These are phyloP conservation scores for Ceratocystis cubensis DNA, from an alignment of 2,329 filamentous ascomycete genomes.

Conservation along the genomic window DNA sequence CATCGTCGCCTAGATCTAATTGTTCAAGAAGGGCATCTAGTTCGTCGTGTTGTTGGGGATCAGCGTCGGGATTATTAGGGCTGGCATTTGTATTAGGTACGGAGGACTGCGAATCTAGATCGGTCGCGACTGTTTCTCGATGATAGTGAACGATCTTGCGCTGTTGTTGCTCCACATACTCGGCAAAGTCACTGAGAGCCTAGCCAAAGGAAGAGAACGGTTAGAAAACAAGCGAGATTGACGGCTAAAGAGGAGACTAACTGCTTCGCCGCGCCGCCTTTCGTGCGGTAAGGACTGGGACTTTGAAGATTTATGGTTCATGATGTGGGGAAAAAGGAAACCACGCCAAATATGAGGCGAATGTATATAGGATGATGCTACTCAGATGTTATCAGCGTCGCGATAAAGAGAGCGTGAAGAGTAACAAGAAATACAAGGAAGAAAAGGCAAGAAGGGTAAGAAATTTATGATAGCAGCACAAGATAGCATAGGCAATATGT, in stretches of 20 bases:
- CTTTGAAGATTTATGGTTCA: conserved; percentile 39
- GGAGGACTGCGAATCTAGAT: conserved; percentile 39
- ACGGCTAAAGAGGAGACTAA: conserved; percentile 32
- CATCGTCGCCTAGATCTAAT: conserved; percentile 63
- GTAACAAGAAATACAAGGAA: too few species aligned
- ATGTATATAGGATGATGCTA: not conserved
- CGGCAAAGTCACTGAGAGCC: conserved; percentile 90
- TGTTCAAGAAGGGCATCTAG: conserved; percentile 77
- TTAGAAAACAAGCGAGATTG: too few species aligned
- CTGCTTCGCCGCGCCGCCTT: conserved; percentile 74
- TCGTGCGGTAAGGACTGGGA: conserved; percentile 52
- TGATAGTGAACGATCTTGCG: conserved; percentile 28
- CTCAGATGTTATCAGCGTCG: not conserved
- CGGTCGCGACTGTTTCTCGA: not conserved
- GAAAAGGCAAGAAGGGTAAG: not conserved
- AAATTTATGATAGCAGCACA: not conserved
- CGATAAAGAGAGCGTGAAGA: not conserved
- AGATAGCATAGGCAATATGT: not conserved
- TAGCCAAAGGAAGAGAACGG: conserved; percentile 23
- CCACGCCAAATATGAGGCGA: too few species aligned
- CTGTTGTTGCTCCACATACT: conserved; percentile 94
- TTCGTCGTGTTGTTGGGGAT: conserved; percentile 59
- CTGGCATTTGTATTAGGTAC: conserved; percentile 22
- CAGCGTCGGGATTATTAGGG: not conserved
- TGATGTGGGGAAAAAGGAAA: conserved; percentile 31